Evolutionary conservation across 192 early-diverging fungal genomes (phyloP).

Genomic region (Umbelopsis sp.): DNA sequence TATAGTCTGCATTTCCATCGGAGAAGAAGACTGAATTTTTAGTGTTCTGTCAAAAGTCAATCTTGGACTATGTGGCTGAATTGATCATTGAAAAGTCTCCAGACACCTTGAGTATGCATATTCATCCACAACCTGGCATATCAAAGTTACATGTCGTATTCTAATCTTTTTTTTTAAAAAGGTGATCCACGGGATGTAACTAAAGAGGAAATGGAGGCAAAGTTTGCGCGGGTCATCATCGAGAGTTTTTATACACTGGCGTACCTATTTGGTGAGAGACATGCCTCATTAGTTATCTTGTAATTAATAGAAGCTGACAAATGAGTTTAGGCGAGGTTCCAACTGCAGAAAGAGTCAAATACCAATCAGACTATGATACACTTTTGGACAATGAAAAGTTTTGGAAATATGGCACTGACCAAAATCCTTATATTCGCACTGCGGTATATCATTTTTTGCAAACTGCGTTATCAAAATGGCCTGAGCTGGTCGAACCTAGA

Average conservation of each 20-base stretch:
- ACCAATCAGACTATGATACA: constrained; percentile 39
- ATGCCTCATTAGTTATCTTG: not conserved
- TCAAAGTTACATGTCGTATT: no score
- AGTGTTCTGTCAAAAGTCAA: constrained; percentile 76
- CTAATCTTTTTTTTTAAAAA: constrained; percentile 21
- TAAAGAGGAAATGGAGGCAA: constrained; percentile 74
- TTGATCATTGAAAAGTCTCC: constrained; percentile 75
- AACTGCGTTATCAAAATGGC: constrained; percentile 48
- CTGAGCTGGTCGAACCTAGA: constrained; percentile 45
- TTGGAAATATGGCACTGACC: constrained; percentile 55
- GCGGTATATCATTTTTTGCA: constrained; percentile 65
- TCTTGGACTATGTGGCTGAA: constrained; percentile 70
- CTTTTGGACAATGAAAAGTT: constrained; percentile 55
- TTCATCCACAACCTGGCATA: no score
- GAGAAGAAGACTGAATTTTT: constrained; percentile 77
- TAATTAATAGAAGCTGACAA: not conserved
- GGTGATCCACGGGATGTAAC: constrained; percentile 75
- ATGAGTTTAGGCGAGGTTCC: constrained; percentile 15
- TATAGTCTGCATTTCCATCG: constrained; percentile 77
- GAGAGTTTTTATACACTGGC: constrained; percentile 61
- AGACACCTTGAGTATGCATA: constrained; percentile 73
- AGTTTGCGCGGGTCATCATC: constrained; percentile 69
- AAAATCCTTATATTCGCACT: constrained; percentile 55
- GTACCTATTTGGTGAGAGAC: constrained; percentile 48
- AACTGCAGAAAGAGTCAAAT: constrained; percentile 30